phyloP scores from a whole-genome alignment of 805 yeast species.

The Starmerella gropengiesseri region DNA sequence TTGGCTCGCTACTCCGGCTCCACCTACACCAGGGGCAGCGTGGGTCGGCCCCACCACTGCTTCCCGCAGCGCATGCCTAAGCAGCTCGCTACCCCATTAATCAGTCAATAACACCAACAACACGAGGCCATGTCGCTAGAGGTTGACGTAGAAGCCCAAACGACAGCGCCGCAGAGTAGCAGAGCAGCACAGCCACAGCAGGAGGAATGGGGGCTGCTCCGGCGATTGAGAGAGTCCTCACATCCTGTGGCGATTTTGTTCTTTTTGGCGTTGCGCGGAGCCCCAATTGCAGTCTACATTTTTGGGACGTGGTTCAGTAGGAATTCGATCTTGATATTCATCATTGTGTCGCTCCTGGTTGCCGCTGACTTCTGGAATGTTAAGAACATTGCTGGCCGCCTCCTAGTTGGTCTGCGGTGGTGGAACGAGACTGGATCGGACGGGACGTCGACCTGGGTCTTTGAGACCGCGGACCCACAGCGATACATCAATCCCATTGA shows the following conservation, averaged over 20 bases:
- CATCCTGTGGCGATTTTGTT: conserved; percentile 71
- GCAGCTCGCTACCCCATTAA: no score
- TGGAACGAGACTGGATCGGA: conserved; percentile 74
- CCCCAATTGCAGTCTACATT: conserved; percentile 53
- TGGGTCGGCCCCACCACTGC: no score
- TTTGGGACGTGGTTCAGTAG: conserved; percentile 57
- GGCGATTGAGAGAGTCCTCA: conserved; percentile 53
- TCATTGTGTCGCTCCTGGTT: conserved; percentile 58
- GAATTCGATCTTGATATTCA: conserved; percentile 57
- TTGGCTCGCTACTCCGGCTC: no score
- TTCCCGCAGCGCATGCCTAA: no score
- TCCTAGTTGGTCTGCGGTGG: conserved; percentile 83
- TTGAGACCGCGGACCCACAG: conserved; percentile 65
- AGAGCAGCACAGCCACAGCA: conserved; percentile 1
- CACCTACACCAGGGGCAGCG: no score
- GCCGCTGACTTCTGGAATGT: conserved; percentile 92
- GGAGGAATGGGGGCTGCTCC: conserved; percentile 32
- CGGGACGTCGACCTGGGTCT: conserved; percentile 74
- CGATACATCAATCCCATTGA: conserved; percentile 78
- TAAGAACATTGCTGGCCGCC: conserved; percentile 81
- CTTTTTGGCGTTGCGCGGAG: conserved; percentile 50
- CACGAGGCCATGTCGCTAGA: conserved; percentile 14
- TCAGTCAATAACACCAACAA: neutral
- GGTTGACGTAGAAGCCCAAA: conserved; percentile 17
- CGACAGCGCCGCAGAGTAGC: neutral